phyloP scores from a whole-genome alignment of 805 yeast genomes.

The Komagataella phaffii region DNA sequence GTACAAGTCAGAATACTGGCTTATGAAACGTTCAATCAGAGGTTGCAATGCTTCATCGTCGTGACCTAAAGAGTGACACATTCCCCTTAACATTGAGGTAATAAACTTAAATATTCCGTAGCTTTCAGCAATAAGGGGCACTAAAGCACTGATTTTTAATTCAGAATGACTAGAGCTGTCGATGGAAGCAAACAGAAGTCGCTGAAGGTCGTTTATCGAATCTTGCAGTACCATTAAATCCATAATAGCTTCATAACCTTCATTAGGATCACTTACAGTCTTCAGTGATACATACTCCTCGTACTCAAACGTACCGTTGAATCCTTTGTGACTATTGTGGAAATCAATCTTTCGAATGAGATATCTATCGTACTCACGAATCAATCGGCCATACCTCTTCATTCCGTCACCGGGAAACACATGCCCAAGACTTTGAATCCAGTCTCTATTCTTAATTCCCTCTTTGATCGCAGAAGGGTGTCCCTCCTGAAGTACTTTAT shows the following conservation, averaged over 20 bases:
- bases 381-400: constrained; percentile 54
- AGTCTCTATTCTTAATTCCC: constrained; percentile 65
- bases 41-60: constrained; percentile 58
- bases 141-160: constrained; percentile 75
- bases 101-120: constrained; percentile 87
- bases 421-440: constrained; percentile 63
- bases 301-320: constrained; percentile 92
- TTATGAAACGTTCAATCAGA: constrained; percentile 52
- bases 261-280: constrained; percentile 86
- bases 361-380: constrained; percentile 62
- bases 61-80: constrained; percentile 53
- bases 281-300: constrained; percentile 86
- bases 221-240: constrained; percentile 84
- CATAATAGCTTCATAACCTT: constrained; percentile 81
- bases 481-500: constrained; percentile 96
- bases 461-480: constrained; percentile 75
- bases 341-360: constrained; percentile 65
- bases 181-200: constrained; percentile 60
- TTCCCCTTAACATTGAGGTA: constrained; percentile 82
- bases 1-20: constrained; percentile 56
- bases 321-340: constrained; percentile 76
- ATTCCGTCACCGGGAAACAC: constrained; percentile 28
- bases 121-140: constrained; percentile 82
- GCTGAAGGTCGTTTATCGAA: constrained; percentile 63
- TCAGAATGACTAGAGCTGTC: constrained; percentile 47